Base-by-base conservation (phyloP, 768 basidiomycete genomes). In the Phanerochaete carnosa region DNA sequence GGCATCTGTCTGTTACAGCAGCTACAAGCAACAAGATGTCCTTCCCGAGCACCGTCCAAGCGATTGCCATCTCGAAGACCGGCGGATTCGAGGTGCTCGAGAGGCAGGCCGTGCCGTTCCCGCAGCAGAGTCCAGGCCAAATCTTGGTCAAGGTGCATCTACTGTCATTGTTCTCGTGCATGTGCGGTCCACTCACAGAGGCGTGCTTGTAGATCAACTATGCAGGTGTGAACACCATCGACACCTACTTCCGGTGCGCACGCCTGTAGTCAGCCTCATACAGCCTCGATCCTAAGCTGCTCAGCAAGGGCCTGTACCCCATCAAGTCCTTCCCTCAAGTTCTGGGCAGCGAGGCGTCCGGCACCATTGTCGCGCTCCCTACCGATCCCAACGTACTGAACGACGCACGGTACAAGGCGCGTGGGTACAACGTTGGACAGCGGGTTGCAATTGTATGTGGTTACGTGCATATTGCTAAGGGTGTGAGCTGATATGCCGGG, bases 181-280 rank as follows among this genome's bases (percentile, higher is more conserved):
- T n/a, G n/a, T n/a, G n/a, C n/a, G n/a, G n/a, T n/a, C 45, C 8
- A 22, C 45, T 25, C 11, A 51, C 35, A 16, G 11, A 59, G 15
- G 33, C 26, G 6, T 23, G 0, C 2, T 29, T 13, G 13, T 68
- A 89, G 89, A 78, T 87, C 25, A 84, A 92, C 65, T 94, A 87
- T 65, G 75, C 80, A 9, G 92, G 92, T 7, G 82, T 96, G 66
- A 97, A 97, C 77, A 97, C 90, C 71, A 93, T 90, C 69, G 90
- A 92, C 70, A 86, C 85, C 46, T 95, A 97, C 72, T 85, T 82
- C 69, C 80, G 94, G 84, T 88, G 74, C 72, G 74, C 66, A 35
- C n/a, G 32, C 51, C 13, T 52, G 35, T 7, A 43, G n/a, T 19
- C 3, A 30, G 22, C 45, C 45, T 25, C 54, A 39, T 19, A 30